Conservation (phyloP, 768 basidiomycete genomes). For the Lepiota venenata region DNA sequence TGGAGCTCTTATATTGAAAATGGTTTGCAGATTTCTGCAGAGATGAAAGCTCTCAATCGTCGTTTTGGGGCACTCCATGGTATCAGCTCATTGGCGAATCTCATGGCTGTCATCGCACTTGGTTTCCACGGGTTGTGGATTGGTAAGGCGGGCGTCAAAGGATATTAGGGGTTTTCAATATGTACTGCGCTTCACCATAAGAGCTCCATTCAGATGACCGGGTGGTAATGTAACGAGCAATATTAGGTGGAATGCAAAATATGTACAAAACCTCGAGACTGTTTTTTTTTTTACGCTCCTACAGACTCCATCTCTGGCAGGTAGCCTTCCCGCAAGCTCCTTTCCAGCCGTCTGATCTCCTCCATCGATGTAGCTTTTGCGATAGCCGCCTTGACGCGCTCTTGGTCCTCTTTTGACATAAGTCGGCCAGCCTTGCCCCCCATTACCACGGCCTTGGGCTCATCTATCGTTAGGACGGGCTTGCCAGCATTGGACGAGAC, state of each 20-base stretch:
- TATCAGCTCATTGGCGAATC: constrained; percentile 63
- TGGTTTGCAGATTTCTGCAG: constrained; percentile 32
- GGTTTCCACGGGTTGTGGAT: constrained; percentile 73
- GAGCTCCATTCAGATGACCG: not conserved
- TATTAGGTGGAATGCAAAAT: constrained; percentile 7
- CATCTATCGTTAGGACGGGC: constrained; percentile 63
- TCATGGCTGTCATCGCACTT: constrained; percentile 55
- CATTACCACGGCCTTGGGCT: constrained; percentile 59
- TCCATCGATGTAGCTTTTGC: constrained; percentile 89
- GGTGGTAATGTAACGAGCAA: not conserved
- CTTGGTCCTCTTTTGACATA: constrained; percentile 90
- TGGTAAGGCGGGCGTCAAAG: constrained; percentile 49
- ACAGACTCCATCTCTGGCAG: constrained; percentile 75
- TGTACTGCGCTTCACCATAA: not conserved
- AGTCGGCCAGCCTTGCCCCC: constrained; percentile 76
- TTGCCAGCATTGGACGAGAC: constrained; percentile 68
- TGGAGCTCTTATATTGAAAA: constrained; percentile 6
- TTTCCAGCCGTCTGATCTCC: constrained; percentile 80
- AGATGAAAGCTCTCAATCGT: constrained; percentile 68
- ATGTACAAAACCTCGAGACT: constrained; percentile 7
- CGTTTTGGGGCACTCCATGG: constrained; percentile 69
- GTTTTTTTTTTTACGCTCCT: constrained; percentile 57
- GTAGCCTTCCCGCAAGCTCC: constrained; percentile 81
- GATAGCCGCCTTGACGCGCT: constrained; percentile 83
- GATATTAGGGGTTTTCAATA: constrained; percentile 22